These are phyloP conservation scores for Carex pumila DNA, from an alignment of 176 grass and related monocot species.

Conservation along the genomic window DNA sequence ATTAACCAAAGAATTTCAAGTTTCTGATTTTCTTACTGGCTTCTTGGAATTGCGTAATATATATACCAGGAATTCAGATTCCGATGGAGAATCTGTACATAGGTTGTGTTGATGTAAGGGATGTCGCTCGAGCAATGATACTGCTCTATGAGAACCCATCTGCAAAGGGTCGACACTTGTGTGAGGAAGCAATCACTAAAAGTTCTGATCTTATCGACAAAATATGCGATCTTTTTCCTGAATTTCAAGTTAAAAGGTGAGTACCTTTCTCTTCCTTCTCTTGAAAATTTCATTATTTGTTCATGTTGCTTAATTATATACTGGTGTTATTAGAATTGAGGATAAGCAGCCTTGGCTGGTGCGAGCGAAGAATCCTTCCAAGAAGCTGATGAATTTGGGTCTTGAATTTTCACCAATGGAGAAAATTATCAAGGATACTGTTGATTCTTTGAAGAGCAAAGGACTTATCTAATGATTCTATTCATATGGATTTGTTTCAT, in stretches of 20 bases:
- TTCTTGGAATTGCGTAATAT: not conserved
- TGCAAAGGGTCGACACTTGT: constrained; percentile 1
- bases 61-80: not conserved
- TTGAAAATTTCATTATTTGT: not conserved
- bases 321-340: not conserved
- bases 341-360: constrained; percentile 7
- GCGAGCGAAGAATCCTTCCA: not conserved
- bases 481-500: too few species aligned
- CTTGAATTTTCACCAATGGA: too few species aligned
- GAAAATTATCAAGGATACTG: too few species aligned
- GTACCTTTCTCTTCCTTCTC: not conserved
- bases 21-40: not conserved
- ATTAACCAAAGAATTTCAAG: not conserved
- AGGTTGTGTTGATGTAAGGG: not conserved
- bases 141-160: not conserved
- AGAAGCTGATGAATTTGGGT: too few species aligned
- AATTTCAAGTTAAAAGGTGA: not conserved
- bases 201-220: not conserved
- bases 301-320: not conserved
- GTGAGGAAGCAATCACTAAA: not conserved
- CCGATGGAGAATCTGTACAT: constrained; percentile 4
- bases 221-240: not conserved
- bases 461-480: too few species aligned
- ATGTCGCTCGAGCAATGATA: not conserved
- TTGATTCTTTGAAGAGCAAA: too few species aligned